phyloP scores from a whole-genome alignment of 805 yeast species.

The Spathaspora gorwiae region DNA sequence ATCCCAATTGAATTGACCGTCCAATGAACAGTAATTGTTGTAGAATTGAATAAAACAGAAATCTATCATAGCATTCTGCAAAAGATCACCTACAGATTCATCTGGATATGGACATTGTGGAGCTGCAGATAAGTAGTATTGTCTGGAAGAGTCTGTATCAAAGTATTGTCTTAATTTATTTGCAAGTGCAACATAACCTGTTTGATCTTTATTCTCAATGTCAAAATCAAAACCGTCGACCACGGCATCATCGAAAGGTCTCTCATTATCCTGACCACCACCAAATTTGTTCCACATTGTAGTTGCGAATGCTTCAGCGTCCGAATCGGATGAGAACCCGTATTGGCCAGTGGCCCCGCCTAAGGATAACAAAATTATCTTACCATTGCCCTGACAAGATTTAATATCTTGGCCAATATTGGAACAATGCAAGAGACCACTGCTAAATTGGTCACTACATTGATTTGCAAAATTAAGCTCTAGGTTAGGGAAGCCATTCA shows the following conservation, averaged over 20 bases:
- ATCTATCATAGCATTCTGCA: conserved; percentile 58
- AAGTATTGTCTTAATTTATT: conserved; percentile 19
- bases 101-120: conserved; percentile 93
- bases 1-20: conserved; percentile 52
- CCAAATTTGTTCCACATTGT: conserved; percentile 34
- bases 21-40: conserved; percentile 72
- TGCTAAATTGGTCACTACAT: conserved; percentile 21
- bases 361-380: conserved; percentile 66
- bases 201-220: conserved; percentile 21
- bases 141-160: conserved; percentile 36
- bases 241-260: conserved; percentile 26
- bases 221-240: conserved; percentile 34
- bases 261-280: conserved; percentile 14
- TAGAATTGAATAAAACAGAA: conserved; percentile 86
- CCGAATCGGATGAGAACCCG: conserved; percentile 47
- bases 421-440: conserved; percentile 37
- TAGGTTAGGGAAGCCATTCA: conserved; percentile 49
- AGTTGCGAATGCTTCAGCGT: conserved; percentile 51
- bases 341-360: conserved; percentile 42
- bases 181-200: conserved; percentile 25
- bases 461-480: conserved; percentile 16
- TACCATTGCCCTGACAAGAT: conserved; percentile 70
- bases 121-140: conserved; percentile 78
- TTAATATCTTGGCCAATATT: conserved; percentile 53
- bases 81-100: conserved; percentile 33